Percentiles rank a stretch among this genome's conserved stretches.
Conservation (phyloP, 345 rosid species). For the Moringa oleifera region DNA sequence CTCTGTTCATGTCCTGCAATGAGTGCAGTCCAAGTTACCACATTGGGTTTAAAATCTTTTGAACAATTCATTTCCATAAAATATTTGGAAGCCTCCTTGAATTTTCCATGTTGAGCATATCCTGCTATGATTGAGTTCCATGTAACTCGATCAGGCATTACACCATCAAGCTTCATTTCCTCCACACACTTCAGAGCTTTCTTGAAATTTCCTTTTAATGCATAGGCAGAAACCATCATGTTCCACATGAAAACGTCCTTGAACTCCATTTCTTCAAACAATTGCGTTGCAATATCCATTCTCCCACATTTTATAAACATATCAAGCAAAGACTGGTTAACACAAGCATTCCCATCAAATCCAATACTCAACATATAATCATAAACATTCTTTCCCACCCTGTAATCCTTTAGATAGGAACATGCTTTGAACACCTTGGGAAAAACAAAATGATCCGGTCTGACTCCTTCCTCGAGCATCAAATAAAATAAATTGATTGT, state of each 20-base stretch:
- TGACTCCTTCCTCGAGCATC: slow-evolving; percentile 7
- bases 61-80: slow-evolving; percentile 6
- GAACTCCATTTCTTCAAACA: slow-evolving; percentile 10
- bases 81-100: slow-evolving; percentile 13
- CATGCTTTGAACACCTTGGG: slow-evolving; percentile 10
- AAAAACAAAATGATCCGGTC: slow-evolving; percentile 12
- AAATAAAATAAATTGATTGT: slow-evolving; percentile 9
- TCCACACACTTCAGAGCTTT: slow-evolving; percentile 49
- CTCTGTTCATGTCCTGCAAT: slow-evolving; percentile 13
- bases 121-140: slow-evolving; percentile 34
- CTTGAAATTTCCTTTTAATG: slow-evolving; percentile 33
- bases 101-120: slow-evolving; percentile 15
- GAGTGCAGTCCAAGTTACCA: slow-evolving; percentile 13
- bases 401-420: slow-evolving; percentile 2
- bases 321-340: slow-evolving; percentile 9
- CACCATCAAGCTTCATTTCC: slow-evolving; percentile 32
- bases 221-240: slow-evolving; percentile 53
- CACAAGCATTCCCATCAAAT: slow-evolving; percentile 10
- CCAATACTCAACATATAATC: slow-evolving; percentile 7
- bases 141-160: slow-evolving; percentile 27
- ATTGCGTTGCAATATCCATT: slow-evolving; percentile 4
- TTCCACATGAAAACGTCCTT: slow-evolving; percentile 62
- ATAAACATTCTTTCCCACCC: slow-evolving; percentile 1
- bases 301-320: slow-evolving; percentile 10
- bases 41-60: slow-evolving; percentile 10